These are phyloP conservation scores for Solanum corneliomulleri DNA, from an alignment of 257 asterid species.

Conservation along the genomic window DNA sequence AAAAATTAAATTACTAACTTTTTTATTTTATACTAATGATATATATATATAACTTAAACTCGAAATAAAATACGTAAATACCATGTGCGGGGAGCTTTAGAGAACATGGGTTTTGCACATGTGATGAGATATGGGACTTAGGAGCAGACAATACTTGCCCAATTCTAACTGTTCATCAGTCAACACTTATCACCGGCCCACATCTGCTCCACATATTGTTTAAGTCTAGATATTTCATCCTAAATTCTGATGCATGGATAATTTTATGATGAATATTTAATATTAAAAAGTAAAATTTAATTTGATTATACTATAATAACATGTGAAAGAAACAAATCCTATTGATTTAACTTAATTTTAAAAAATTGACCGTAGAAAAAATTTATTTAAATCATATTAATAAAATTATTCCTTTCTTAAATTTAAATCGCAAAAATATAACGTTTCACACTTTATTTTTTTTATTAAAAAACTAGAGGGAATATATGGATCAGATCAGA, in stretches of 20 bases:
- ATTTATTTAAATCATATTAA: background rate
- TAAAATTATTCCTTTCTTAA: background rate
- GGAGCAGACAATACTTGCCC: background rate
- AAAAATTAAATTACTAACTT: too few relatives aligned
- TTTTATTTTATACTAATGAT: too few relatives aligned
- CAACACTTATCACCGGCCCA: background rate
- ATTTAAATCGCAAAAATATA: rapidly evolving
- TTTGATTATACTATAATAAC: rapidly evolving
- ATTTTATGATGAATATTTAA: background rate
- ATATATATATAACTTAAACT: background rate
- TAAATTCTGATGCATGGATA: background rate
- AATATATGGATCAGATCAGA: background rate
- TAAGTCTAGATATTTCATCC: background rate
- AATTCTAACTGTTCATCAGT: background rate
- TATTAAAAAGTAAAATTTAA: too few relatives aligned
- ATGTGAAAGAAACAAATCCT: too few relatives aligned
- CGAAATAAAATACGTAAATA: background rate
- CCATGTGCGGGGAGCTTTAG: background rate
- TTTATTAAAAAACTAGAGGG: background rate
- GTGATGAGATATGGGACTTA: background rate
- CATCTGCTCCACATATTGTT: background rate
- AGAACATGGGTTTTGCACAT: background rate
- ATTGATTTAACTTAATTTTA: background rate
- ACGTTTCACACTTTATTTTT: background rate
- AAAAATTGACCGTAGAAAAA: background rate